Percentiles rank a stretch among this genome's conserved stretches.
Conservation (phyloP, 2,329 filamentous ascomycete genomes). For the Fusarium sp. region DNA sequence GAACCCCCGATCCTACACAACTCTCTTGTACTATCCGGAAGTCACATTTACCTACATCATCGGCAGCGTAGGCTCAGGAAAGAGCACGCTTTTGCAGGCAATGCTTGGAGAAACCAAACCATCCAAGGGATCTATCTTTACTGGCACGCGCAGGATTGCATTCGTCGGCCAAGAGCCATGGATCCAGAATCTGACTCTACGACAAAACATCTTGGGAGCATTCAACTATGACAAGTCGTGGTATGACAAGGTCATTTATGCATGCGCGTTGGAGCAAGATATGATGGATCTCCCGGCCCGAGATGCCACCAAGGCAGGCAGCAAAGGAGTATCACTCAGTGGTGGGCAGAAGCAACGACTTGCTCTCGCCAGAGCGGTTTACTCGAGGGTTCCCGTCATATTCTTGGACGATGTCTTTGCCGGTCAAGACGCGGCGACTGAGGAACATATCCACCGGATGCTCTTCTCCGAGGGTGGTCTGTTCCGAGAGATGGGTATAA, state of each 20-base stretch:
- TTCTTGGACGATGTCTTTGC: conserved; percentile 51
- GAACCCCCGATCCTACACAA: background rate
- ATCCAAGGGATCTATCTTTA: conserved; percentile 11
- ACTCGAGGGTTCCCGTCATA: conserved; percentile 38
- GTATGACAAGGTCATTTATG: conserved; percentile 12
- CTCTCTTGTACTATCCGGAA: conserved; percentile 11
- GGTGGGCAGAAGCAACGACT: conserved; percentile 51
- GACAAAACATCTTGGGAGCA: conserved; percentile 14
- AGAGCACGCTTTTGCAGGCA: conserved; percentile 14
- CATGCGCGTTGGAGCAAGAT: conserved; percentile 12
- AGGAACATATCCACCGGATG: conserved; percentile 15
- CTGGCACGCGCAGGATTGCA: conserved; percentile 5
- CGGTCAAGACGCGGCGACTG: conserved; percentile 35
- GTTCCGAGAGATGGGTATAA: background rate
- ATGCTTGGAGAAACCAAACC: conserved; percentile 17
- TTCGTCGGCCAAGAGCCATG: conserved; percentile 19
- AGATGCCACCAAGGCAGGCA: conserved; percentile 43
- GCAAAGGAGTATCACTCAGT: conserved; percentile 49
- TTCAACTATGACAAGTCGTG: conserved; percentile 9
- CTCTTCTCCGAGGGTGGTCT: conserved; percentile 9
- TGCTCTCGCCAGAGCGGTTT: conserved; percentile 42
- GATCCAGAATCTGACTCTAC: conserved; percentile 18
- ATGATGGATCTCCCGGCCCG: conserved; percentile 3
- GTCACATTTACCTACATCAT: conserved; percentile 16
- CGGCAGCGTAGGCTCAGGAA: conserved; percentile 13